A percentile compares a stretch with the other conserved stretches of the same genome.
Evolutionary conservation across 306 rosid species (phyloP).

Genomic region (Quercus alba): DNA sequence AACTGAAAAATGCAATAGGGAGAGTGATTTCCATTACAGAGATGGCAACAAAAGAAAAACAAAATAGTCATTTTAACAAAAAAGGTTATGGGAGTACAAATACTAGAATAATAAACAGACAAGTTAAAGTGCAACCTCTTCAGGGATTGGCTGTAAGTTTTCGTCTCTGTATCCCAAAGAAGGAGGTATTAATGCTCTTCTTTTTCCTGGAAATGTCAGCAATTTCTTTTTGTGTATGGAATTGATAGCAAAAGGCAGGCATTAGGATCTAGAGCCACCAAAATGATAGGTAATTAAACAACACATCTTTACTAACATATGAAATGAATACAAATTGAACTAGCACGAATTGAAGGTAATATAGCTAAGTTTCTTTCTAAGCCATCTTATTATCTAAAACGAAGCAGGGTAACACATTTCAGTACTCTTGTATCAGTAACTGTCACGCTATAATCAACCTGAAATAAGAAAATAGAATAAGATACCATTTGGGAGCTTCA

Average conservation of each 20-base stretch:
- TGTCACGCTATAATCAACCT: not conserved
- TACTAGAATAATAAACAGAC: not conserved
- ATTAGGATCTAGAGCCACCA: not conserved
- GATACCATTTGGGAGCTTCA: not conserved
- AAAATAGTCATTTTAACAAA: not conserved
- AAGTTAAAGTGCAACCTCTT: constrained; percentile 51
- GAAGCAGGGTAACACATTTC: not conserved
- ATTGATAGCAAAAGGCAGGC: not conserved
- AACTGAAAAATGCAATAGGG: not conserved
- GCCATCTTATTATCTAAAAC: not conserved
- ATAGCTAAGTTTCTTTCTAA: not conserved
- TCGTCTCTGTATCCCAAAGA: constrained; percentile 72
- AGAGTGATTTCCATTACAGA: not conserved
- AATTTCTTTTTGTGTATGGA: not conserved
- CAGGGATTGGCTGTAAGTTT: constrained; percentile 75
- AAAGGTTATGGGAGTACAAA: not conserved
- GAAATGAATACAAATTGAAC: not conserved
- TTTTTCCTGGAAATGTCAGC: constrained; percentile 46
- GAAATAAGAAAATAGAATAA: not conserved
- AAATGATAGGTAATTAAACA: not conserved
- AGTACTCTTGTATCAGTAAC: not conserved
- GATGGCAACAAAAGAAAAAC: not conserved
- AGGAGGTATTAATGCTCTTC: constrained; percentile 90
- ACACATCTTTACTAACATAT: not conserved
- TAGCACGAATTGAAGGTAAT: not conserved